Percentiles rank a stretch among this genome's conserved stretches.
These are phyloP conservation scores for Hypericum androsaemum DNA, from an alignment of 345 rosid genomes.

Conservation along the genomic window DNA sequence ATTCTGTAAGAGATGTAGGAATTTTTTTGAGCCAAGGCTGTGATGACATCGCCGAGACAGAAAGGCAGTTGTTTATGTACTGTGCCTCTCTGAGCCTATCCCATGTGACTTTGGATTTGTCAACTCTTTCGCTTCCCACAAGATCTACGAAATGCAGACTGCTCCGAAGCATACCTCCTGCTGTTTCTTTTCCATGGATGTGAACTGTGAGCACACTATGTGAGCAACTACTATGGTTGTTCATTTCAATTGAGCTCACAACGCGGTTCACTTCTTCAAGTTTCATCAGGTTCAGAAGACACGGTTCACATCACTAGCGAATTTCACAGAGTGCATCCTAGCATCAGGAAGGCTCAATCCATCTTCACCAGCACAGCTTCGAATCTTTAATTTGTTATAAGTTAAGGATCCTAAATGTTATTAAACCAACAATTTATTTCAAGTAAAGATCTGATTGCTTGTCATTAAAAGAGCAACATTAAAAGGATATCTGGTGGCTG, in stretches of 20 bases:
- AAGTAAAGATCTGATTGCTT: too few relatives aligned
- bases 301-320: constrained; percentile 71
- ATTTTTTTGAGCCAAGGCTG: constrained; percentile 74
- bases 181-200: constrained; percentile 62
- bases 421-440: constrained; percentile 44
- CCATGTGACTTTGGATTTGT: constrained; percentile 89
- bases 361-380: constrained; percentile 54
- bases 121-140: constrained; percentile 94
- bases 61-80: constrained; percentile 79
- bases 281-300: constrained; percentile 65
- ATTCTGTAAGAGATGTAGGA: constrained; percentile 86
- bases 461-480: constrained; percentile 8
- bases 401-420: constrained; percentile 54
- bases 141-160: constrained; percentile 95
- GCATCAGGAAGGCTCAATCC: constrained; percentile 87
- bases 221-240: constrained; percentile 77
- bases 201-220: constrained; percentile 73
- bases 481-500: constrained; percentile 85
- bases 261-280: constrained; percentile 83
- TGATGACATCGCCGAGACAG: constrained; percentile 88
- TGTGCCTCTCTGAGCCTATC: constrained; percentile 90
- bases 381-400: constrained; percentile 87
- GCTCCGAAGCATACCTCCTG: constrained; percentile 60
- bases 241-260: constrained; percentile 71
- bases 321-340: constrained; percentile 58